phyloP scores from a whole-genome alignment of 352 stramenopile species.

The Globisporangium abappressorium region DNA sequence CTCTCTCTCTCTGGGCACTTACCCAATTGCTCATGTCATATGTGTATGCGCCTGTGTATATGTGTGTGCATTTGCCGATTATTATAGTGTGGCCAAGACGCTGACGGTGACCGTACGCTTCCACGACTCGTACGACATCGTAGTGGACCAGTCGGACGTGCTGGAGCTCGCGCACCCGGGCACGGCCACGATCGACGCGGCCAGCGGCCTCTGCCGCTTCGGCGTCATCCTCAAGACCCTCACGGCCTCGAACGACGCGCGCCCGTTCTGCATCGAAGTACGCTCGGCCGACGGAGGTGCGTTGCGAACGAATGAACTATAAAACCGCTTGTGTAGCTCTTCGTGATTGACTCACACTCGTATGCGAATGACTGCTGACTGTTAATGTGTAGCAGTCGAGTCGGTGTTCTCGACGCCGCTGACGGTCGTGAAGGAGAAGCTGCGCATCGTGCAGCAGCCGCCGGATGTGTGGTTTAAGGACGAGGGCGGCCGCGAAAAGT shows the following conservation, averaged over 20 bases:
- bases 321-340: not conserved
- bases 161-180: slow-evolving; percentile 19
- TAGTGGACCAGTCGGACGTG: slow-evolving; percentile 55
- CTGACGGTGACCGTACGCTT: slow-evolving; percentile 63
- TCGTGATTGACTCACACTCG: not conserved
- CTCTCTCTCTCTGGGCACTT: not conserved
- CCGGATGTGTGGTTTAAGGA: slow-evolving; percentile 96
- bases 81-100: slow-evolving; percentile 29
- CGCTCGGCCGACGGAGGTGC: slow-evolving; percentile 32
- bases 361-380: not conserved
- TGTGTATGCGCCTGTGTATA: not conserved
- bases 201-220: slow-evolving; percentile 43
- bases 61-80: not conserved
- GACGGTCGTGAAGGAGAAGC: slow-evolving; percentile 74
- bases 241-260: slow-evolving; percentile 53
- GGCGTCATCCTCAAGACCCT: slow-evolving; percentile 46
- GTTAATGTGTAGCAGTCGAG: slow-evolving; percentile 34
- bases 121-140: slow-evolving; percentile 76
- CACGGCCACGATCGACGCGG: slow-evolving; percentile 28
- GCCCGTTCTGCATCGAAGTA: slow-evolving; percentile 70
- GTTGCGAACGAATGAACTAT: not conserved
- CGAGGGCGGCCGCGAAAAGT: slow-evolving; percentile 94
- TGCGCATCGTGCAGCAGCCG: slow-evolving; percentile 72
- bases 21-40: not conserved
- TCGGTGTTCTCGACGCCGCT: slow-evolving; percentile 63